Evolutionary conservation across 2,329 filamentous ascomycete species (phyloP).

Genomic region (Monosporascus sp.): DNA sequence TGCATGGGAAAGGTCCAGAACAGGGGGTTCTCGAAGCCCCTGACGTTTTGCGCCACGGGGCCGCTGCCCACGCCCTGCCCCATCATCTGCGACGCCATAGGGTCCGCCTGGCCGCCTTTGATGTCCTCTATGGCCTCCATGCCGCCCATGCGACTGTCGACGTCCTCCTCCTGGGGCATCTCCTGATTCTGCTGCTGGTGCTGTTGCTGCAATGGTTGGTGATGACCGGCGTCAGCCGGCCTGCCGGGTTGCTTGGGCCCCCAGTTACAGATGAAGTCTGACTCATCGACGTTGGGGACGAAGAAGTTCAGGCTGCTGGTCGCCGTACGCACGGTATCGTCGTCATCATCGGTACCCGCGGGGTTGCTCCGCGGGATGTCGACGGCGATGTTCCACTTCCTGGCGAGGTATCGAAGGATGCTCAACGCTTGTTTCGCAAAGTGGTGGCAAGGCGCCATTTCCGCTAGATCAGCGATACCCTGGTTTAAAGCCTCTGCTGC

Average conservation of each 20-base stretch:
- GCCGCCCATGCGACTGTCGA: not conserved
- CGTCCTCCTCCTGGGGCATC: not conserved
- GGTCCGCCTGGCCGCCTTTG: slow-evolving; percentile 5
- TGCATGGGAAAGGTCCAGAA: slow-evolving; percentile 60
- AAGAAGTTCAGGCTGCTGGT: slow-evolving; percentile 54
- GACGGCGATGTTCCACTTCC: slow-evolving; percentile 54
- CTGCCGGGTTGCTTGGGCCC: slow-evolving; percentile 19
- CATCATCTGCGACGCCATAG: slow-evolving; percentile 2
- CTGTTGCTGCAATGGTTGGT: slow-evolving; percentile 4
- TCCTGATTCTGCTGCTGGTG: slow-evolving; percentile 3
- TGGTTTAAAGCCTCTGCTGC: slow-evolving; percentile 43
- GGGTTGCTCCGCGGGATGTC: slow-evolving; percentile 31
- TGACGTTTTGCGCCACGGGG: slow-evolving; percentile 18
- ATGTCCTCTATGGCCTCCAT: slow-evolving; percentile 1
- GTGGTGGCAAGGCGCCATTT: slow-evolving; percentile 57
- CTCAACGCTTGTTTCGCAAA: slow-evolving; percentile 57
- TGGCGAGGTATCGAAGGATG: slow-evolving; percentile 52
- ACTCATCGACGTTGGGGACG: slow-evolving; percentile 40
- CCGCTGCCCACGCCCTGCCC: slow-evolving; percentile 12
- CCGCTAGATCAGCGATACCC: slow-evolving; percentile 51
- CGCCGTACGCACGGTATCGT: slow-evolving; percentile 39
- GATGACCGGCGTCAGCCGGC: slow-evolving; percentile 3
- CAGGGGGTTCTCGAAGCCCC: slow-evolving; percentile 45
- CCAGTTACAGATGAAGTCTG: slow-evolving; percentile 46
- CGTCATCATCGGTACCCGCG: slow-evolving; percentile 28